Conservation (phyloP, 352 stramenopile species). For the Halophytophthora batemanensis region DNA sequence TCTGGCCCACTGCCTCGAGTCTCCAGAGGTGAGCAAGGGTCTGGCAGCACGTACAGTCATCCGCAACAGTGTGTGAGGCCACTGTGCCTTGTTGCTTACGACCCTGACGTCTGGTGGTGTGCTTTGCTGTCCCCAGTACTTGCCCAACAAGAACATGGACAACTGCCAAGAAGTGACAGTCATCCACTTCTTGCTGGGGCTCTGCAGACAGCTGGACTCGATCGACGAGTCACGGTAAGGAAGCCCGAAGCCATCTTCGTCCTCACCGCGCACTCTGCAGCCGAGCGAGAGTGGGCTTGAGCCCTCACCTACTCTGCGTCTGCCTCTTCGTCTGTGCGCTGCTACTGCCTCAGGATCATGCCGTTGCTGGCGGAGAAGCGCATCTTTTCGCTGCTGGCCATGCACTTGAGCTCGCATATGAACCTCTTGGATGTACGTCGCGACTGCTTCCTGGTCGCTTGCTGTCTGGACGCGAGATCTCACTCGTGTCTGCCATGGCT, state of each 20-base stretch:
- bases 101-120: too few relatives aligned
- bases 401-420: conserved; percentile 70
- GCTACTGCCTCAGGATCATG: conserved; percentile 58
- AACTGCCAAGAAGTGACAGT: conserved; percentile 86
- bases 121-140: conserved; percentile 31
- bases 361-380: conserved; percentile 77
- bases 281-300: too few relatives aligned
- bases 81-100: too few relatives aligned
- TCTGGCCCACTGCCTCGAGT: conserved; percentile 73
- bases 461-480: too few relatives aligned
- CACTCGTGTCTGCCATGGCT: too few relatives aligned
- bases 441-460: too few relatives aligned
- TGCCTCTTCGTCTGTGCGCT: background rate
- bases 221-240: conserved; percentile 78
- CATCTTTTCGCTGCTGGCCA: conserved; percentile 72
- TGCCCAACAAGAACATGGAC: conserved; percentile 67
- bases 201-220: conserved; percentile 80
- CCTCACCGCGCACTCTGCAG: too few relatives aligned
- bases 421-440: conserved; percentile 40
- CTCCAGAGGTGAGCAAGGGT: conserved; percentile 42
- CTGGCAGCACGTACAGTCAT: too few relatives aligned
- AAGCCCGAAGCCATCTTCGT: too few relatives aligned
- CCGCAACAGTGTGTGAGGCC: too few relatives aligned
- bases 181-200: conserved; percentile 81
- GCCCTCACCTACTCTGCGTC: background rate